phyloP scores from a whole-genome alignment of 2,329 filamentous ascomycete genomes.

The Microcera coccophila region DNA sequence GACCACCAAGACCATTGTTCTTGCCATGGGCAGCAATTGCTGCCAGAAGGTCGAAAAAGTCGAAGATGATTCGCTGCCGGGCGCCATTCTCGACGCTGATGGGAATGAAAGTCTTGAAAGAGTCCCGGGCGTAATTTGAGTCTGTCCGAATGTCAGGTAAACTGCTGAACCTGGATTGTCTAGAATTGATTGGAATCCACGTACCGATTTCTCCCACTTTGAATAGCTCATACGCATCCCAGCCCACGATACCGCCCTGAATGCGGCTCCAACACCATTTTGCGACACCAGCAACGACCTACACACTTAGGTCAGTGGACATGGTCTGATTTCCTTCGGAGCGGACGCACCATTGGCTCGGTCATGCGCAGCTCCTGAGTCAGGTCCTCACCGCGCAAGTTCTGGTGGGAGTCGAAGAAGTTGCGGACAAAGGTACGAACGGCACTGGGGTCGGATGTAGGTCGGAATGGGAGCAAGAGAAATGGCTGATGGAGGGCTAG shows the following conservation, averaged over 20 bases:
- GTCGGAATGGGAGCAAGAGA: conserved; percentile 88
- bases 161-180: neutral
- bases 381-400: conserved; percentile 65
- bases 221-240: conserved; percentile 97
- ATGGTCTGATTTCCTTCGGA: neutral
- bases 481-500: conserved; percentile 86
- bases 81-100: conserved; percentile 85
- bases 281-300: conserved; percentile 89
- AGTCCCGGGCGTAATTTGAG: conserved; percentile 84
- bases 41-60: conserved; percentile 91
- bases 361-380: conserved; percentile 85
- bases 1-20: conserved; percentile 84
- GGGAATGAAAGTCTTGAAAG: conserved; percentile 94
- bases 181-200: conserved; percentile 3
- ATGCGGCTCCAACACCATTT: conserved; percentile 99
- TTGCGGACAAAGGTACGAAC: conserved; percentile 89
- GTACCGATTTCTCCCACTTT: conserved; percentile 86
- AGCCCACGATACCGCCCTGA: conserved; percentile 85
- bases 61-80: conserved; percentile 83
- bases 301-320: conserved; percentile 21
- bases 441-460: conserved; percentile 84
- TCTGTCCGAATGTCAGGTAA: conserved; percentile 51
- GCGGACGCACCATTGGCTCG: conserved; percentile 75
- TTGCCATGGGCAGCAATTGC: conserved; percentile 92
- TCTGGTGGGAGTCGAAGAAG: conserved; percentile 73